These are phyloP conservation scores for Pseudonectria buxi DNA, from an alignment of 2,329 filamentous ascomycete species.

Conservation along the genomic window DNA sequence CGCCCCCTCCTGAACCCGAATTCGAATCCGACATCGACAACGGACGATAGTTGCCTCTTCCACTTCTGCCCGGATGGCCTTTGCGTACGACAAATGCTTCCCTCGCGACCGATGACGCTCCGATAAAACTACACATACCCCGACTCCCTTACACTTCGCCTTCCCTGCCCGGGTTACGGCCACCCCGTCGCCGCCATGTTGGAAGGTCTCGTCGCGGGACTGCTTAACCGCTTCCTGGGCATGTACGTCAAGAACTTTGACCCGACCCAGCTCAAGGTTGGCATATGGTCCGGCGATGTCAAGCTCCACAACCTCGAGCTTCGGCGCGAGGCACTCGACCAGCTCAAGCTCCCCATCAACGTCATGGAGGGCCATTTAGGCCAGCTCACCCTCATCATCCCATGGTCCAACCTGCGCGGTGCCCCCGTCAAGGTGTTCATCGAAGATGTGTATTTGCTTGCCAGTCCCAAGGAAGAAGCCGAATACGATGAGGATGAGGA, in stretches of 20 bases:
- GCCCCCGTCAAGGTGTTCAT: slow-evolving; percentile 93
- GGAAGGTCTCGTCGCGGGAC: slow-evolving; percentile 90
- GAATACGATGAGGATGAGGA: slow-evolving; percentile 93
- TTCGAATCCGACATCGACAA: background rate
- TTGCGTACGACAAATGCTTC: slow-evolving; percentile 7
- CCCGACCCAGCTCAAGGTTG: slow-evolving; percentile 92
- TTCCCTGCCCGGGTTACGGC: slow-evolving; percentile 69
- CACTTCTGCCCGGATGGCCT: slow-evolving; percentile 13
- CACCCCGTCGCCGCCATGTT: slow-evolving; percentile 65
- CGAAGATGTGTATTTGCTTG: slow-evolving; percentile 92
- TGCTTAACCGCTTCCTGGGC: slow-evolving; percentile 98
- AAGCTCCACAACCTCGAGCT: slow-evolving; percentile 90
- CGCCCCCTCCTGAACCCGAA: slow-evolving; percentile 2
- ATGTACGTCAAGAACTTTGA: slow-evolving; percentile 99
- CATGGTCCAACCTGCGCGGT: slow-evolving; percentile 93
- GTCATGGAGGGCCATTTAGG: slow-evolving; percentile 93
- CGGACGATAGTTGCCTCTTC: background rate
- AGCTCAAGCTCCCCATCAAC: slow-evolving; percentile 93
- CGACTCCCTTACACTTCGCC: slow-evolving; percentile 11
- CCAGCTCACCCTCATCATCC: slow-evolving; percentile 84
- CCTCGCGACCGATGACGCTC: slow-evolving; percentile 16
- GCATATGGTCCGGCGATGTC: slow-evolving; percentile 98
- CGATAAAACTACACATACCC: slow-evolving; percentile 9
- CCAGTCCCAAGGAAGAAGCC: slow-evolving; percentile 90
- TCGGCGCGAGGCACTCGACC: slow-evolving; percentile 89